Base-by-base conservation (phyloP, 2,329 filamentous ascomycete species). In the Aspergillus quadrilineatus region DNA sequence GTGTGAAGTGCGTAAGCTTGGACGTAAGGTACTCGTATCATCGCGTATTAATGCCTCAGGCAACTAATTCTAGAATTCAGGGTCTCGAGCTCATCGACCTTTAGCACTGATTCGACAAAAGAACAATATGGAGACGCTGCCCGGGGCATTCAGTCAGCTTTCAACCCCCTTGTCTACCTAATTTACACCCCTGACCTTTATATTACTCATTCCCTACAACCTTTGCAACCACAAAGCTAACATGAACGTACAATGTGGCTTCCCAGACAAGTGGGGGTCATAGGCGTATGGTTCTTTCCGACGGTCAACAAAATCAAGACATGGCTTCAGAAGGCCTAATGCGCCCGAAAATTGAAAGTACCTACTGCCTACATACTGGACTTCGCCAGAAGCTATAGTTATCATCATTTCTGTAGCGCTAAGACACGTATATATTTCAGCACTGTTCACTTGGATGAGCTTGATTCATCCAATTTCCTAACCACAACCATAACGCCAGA, bases 391-490 rank as follows among this genome's bases (percentile, higher is more conserved):
- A 17, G 26, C 14, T 15, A 36, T 30, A 50, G 36, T 53, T 28
- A 50, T 57, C 22, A 50, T 57, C 41, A 39, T 57, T 51, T 56
- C 15, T 56, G 37, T 41, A 29, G 42, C 39, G 39, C 42, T 41
- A 45, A 15, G 44, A 36, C 53, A 50, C 17, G 39, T 53, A 36
- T 50, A 50, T 46, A 53, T 32, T 22, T 50, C 43, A 49, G 41
- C 17, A 45, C 30, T 41, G 37, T 45, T 48, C 3, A 7, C 32
- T 12, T 52, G n/a, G 37, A 12, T 28, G 26, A 41, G 12, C 32
- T 56, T 36, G 17, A 45, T 56, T 48, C 43, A 53, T 44, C 12
- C 29, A 51, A 32, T 48, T 10, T 43, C 9, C 41, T 32, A 52
- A 14, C 26, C 8, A 44, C 34, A 26, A 29, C 41, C 26, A 44